Evolutionary conservation across 129 eudicot genomes (phyloP), one percentile per base, ranked within the genome.

Genomic region (Pittosporum tobira): DNA sequence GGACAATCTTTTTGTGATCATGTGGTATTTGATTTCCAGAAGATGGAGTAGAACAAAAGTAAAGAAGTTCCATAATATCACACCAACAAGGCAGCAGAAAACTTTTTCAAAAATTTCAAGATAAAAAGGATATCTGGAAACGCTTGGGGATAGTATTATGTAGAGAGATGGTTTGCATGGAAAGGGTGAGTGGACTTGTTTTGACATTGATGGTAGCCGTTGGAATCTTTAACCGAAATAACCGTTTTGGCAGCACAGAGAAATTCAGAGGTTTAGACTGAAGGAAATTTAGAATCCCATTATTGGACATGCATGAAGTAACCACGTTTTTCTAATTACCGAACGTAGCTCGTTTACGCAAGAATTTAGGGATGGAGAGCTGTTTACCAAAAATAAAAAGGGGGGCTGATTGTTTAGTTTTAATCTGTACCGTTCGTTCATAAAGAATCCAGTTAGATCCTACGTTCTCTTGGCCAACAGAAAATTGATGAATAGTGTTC

Each of bases 151-250:
- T 3, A 61, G 12, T 24, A 22, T 26, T 3, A 40, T 25, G 16
- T 28, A 63, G 57, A 53, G 77, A 13, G 73, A 27, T 66, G 63
- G 57, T 62, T 16, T 67, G 57, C 51, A 16, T 51, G 62, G 36
- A 31, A 57, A 61, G 16, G 50, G 48, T 58, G 52, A 50, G 64
- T 63, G 59, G 58, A 61, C 34, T 31, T 53, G 65, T 53, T 61
- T 71, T 34, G 27, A 55, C 5, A 68, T 40, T 55, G 52, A 58
- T 59, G 31, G 57, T 64, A 59, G 40, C 79, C 77, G 47, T 40
- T 19, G 51, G 55, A 61, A 46, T 48, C 18, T 50, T 55, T 65
- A 74, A 70, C 77, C 34, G 69, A n/a, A n/a, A n/a, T n/a, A n/a
- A n/a, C n/a, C n/a, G n/a, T n/a, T n/a, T n/a, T 43, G 11, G 57